Evolutionary conservation across 441 rosid species (phyloP), one percentile per base, ranked within the genome.

Genomic region (Adansonia gregorii): DNA sequence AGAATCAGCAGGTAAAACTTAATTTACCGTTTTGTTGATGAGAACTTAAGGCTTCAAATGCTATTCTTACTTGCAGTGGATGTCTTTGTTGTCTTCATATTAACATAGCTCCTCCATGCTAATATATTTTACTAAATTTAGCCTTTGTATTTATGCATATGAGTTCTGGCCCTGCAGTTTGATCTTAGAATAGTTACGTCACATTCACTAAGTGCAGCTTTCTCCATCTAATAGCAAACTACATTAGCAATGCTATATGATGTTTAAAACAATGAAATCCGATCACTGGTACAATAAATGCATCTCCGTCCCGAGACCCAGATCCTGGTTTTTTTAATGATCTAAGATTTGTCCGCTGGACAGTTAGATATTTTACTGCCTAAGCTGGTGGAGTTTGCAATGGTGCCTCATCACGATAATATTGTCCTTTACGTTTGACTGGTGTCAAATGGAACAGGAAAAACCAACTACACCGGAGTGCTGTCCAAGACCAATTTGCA

Each of bases 1-100:
- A 67, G 90, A 87, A 73, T 86, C 93, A 14, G 82, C 85, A 88
- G 94, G 99, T 92, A 88, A 81, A 49, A 22, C 71, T 55, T 77
- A n/a, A 17, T 52, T 65, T 10, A 22, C 24, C 15, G 51, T 55
- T 45, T 54, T 48, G 14, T 68, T 67, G 22, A 52, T 41, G 48
- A 69, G 59, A 14, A 74, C 67, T 70, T 58, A 27, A 20, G 56
- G 35, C 45, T 63, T 63, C 35, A 52, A 35, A 49, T 68, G 39
- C 63, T 35, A 19, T 70, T 60, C 10, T 51, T 67, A 3, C 49
- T n/a, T 14, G 1, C 20, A 51, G 45, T 49, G 43, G 11, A 14
- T 14, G 12, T 48, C 20, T 52, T 5, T 46, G 6, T 45, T 71
- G 19, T 22, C 22, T 41, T n/a, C 15, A 2, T 73, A 6, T 20